Base-by-base conservation (phyloP, 108 stramenopile genomes). In the Pseudonitzschia pungens region DNA sequence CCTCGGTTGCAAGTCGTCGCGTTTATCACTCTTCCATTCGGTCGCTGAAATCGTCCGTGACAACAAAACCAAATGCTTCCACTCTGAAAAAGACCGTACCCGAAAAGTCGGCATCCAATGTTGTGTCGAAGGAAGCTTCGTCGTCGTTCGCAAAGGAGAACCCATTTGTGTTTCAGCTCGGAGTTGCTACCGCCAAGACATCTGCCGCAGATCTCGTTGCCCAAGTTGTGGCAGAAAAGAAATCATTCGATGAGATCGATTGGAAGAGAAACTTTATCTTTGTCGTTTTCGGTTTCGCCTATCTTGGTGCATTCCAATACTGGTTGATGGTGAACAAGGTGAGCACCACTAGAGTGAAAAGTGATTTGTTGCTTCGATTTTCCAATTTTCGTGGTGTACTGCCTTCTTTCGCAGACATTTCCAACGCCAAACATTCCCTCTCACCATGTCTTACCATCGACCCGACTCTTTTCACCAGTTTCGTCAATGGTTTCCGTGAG, bases 261-360 rank as follows among this genome's bases (percentile, higher is more conserved):
- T 89, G 78, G 87, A 83, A 87, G 64, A 78, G 95, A 44, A 93
- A 93, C 71, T 81, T 57, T 2, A 78, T 92, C 44, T 96, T 96
- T 71, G 87, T 93, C 11, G 82, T 91, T 5, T 96, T 96, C 76
- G 95, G 95, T 27, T 89, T 90, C 71, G 81, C 77, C 24, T 96
- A 96, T 63, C 86, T 96, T 18, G 95, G 95, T 45, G 77, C 87
- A 33, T 96, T 96, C 64, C 95, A 96, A 71, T 96, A 88, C 56
- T 94, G 84, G 84, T 80, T 94, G 20, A 91, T 94, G 91, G 91
- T 96, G 24, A 88, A 52, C 50, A 79, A 79, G 45, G 45, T 48
- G 18, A 48, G 45, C 36, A 36, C 36, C 6, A 6, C 14, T 12
- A 12, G 14, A 4, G 1, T 48, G 11, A 11, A 14, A 12, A 48